phyloP scores from a whole-genome alignment of 2,329 filamentous ascomycete genomes.

The Blumeria graminis region DNA sequence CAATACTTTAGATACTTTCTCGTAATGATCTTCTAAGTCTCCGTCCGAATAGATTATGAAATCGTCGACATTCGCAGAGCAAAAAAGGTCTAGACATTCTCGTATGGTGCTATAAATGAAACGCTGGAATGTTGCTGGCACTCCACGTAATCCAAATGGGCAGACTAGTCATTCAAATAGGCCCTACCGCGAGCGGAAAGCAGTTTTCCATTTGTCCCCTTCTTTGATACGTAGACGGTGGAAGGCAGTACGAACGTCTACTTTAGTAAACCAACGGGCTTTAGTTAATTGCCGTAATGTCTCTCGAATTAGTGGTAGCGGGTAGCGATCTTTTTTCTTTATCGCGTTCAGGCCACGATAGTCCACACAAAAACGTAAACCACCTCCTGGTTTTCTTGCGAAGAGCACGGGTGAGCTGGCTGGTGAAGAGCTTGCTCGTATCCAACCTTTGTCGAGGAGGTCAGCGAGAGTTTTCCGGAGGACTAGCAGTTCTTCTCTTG shows the following conservation, averaged over 20 bases:
- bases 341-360: too few species aligned
- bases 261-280: neutral
- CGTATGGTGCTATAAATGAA: too few species aligned
- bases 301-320: too few species aligned
- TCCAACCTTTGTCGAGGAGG: neutral
- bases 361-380: neutral
- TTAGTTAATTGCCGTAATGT: neutral
- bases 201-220: too few species aligned
- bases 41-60: neutral
- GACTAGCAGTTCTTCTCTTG: neutral
- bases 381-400: neutral
- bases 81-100: neutral
- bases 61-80: neutral
- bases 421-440: neutral
- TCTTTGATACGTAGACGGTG: neutral
- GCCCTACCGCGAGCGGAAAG: too few species aligned
- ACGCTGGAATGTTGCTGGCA: too few species aligned
- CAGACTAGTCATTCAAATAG: too few species aligned
- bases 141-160: too few species aligned
- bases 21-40: neutral
- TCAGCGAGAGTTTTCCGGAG: neutral
- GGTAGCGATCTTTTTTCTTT: too few species aligned
- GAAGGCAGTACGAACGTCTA: neutral
- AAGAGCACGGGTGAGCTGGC: neutral
- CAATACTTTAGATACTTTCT: neutral